Percentiles rank a stretch among this genome's conserved stretches.
Evolutionary conservation across 73 alveolate genomes (phyloP).

Genomic region (Tetrahymena elliotti): DNA sequence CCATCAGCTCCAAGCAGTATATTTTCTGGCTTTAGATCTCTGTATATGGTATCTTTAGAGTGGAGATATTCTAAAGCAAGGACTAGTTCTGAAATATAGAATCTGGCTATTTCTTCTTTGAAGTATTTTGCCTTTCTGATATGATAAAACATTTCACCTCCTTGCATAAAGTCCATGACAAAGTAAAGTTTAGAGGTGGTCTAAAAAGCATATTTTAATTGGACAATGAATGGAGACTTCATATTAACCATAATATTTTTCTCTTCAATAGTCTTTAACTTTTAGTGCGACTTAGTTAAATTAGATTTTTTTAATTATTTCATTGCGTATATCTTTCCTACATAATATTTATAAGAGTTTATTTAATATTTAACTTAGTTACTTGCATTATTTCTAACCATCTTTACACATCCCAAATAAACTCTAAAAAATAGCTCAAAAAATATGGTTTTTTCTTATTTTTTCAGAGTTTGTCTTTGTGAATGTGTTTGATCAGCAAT

Average conservation of each 20-base stretch:
- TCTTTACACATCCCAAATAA: background rate
- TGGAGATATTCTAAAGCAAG: constrained; percentile 86
- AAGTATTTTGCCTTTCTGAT: constrained; percentile 62
- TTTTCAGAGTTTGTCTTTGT: background rate
- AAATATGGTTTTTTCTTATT: too few species aligned
- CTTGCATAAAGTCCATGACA: constrained; percentile 89
- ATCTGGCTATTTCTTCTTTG: constrained; percentile 68
- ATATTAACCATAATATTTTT: constrained; percentile 67
- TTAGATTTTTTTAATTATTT: constrained; percentile 66
- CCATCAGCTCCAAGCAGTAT: constrained; percentile 88
- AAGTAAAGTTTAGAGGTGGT: constrained; percentile 82
- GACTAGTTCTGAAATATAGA: constrained; percentile 87
- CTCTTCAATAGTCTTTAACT: constrained; percentile 50
- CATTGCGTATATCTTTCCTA: constrained; percentile 77
- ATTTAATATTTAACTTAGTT: background rate
- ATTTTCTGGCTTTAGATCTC: constrained; percentile 97
- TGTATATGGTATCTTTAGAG: constrained; percentile 69
- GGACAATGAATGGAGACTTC: constrained; percentile 83
- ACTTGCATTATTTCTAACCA: background rate
- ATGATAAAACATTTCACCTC: constrained; percentile 95
- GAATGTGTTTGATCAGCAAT: background rate
- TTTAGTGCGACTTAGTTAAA: constrained; percentile 29
- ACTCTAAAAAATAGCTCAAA: background rate
- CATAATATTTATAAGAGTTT: background rate
- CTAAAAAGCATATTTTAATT: constrained; percentile 88